These are phyloP conservation scores for Ogataea polymorpha DNA, from an alignment of 805 yeast species.

Conservation along the genomic window DNA sequence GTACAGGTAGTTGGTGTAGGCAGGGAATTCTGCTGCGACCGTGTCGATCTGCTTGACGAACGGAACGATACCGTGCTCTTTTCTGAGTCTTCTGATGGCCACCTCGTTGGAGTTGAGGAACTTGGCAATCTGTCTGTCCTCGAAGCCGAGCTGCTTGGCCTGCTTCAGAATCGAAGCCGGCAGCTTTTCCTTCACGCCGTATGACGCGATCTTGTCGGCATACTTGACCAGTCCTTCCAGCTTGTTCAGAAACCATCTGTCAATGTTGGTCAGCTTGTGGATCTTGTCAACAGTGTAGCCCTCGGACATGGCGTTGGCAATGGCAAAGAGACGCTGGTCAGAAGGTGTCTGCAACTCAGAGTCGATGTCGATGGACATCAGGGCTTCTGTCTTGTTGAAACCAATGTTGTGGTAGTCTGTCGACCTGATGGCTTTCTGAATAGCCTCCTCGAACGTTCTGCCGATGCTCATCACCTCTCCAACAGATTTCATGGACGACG, in stretches of 20 bases:
- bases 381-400: constrained; percentile 78
- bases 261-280: constrained; percentile 88
- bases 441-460: constrained; percentile 95
- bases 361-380: constrained; percentile 90
- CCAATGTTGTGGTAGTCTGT: constrained; percentile 96
- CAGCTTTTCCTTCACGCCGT: constrained; percentile 55
- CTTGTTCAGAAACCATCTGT: constrained; percentile 94
- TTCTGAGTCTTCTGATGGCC: constrained; percentile 84
- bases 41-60: constrained; percentile 97
- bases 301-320: constrained; percentile 87
- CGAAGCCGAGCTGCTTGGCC: constrained; percentile 96
- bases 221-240: constrained; percentile 71
- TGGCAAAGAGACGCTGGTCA: constrained; percentile 94
- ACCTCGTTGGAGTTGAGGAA: constrained; percentile 87
- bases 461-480: constrained; percentile 99
- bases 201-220: constrained; percentile 58
- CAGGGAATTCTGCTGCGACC: constrained; percentile 99
- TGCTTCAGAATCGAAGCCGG: constrained; percentile 65
- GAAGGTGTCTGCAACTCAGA: constrained; percentile 92
- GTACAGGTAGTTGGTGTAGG: constrained; percentile 89
- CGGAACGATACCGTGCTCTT: constrained; percentile 83
- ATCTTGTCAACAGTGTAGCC: constrained; percentile 92
- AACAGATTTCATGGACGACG: constrained; percentile 96
- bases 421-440: constrained; percentile 95
- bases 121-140: constrained; percentile 93